These are phyloP conservation scores for Hanseniaspora jakobsenii DNA, from an alignment of 805 yeast genomes.

Conservation along the genomic window DNA sequence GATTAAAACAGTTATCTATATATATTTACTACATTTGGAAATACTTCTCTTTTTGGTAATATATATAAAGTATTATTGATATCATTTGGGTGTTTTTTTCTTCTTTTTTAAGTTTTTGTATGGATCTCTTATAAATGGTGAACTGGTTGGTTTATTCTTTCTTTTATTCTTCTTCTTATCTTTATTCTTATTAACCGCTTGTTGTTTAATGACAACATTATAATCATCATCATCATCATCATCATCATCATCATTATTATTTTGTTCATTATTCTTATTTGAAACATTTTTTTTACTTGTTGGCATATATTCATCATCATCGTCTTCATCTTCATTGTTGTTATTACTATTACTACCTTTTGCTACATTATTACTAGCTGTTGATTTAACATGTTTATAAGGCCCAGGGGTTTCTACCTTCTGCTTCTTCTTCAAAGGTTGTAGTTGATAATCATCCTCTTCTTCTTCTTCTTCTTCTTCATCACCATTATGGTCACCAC, in stretches of 20 bases:
- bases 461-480: neutral
- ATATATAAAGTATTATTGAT: too few relatives aligned
- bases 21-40: neutral
- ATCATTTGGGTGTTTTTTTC: constrained; percentile 1
- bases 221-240: constrained; percentile 13
- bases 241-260: neutral
- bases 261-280: neutral
- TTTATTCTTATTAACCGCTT: neutral
- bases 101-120: constrained; percentile 6
- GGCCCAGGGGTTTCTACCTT: neutral
- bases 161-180: neutral
- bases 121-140: constrained; percentile 11
- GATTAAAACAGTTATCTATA: too few relatives aligned
- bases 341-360: neutral
- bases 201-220: neutral
- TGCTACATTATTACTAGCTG: too few relatives aligned
- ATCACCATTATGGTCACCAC: neutral
- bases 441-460: constrained; percentile 1
- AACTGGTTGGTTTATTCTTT: neutral
- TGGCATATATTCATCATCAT: constrained; percentile 11
- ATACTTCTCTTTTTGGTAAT: too few relatives aligned
- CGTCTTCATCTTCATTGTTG: constrained; percentile 1
- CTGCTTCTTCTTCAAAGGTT: neutral
- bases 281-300: neutral
- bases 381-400: too few relatives aligned